phyloP scores from a whole-genome alignment of 2,329 filamentous ascomycete genomes.

The Monosporascus sp. region DNA sequence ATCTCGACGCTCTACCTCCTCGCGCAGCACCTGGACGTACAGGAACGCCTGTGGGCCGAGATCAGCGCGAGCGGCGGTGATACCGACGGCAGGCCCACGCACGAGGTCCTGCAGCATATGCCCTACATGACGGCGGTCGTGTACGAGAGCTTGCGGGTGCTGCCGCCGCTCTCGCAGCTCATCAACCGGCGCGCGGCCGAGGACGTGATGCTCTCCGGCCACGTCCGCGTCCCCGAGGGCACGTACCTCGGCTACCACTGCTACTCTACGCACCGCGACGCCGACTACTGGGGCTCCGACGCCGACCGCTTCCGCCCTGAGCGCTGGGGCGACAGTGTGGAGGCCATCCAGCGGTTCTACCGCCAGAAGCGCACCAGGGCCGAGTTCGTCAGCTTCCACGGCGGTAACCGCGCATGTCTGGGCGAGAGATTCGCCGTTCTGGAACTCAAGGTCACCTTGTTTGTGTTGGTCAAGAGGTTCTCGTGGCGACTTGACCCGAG shows the following conservation, averaged over 20 bases:
- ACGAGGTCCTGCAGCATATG: constrained; percentile 23
- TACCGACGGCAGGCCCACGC: background rate
- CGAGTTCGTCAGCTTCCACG: constrained; percentile 37
- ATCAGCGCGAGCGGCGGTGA: constrained; percentile 25
- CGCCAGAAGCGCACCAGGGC: constrained; percentile 30
- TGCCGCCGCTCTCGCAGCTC: constrained; percentile 43
- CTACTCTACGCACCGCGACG: constrained; percentile 33
- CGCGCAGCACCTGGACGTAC: constrained; percentile 26
- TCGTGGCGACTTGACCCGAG: constrained; percentile 27
- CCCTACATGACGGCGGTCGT: constrained; percentile 39
- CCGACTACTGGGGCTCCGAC: constrained; percentile 25
- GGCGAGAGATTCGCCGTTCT: constrained; percentile 36
- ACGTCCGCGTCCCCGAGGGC: constrained; percentile 28
- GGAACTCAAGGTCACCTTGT: constrained; percentile 29
- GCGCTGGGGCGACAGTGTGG: constrained; percentile 31
- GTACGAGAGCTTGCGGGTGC: constrained; percentile 42
- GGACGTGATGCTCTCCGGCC: constrained; percentile 17
- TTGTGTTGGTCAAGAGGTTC: constrained; percentile 23
- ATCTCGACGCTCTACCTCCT: constrained; percentile 30
- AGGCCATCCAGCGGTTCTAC: constrained; percentile 30
- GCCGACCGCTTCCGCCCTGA: constrained; percentile 32
- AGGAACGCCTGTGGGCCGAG: constrained; percentile 12
- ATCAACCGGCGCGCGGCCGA: constrained; percentile 36
- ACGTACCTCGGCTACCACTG: constrained; percentile 37
- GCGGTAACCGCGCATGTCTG: constrained; percentile 33